Evolutionary conservation across 768 basidiomycete species (phyloP), one percentile per base, ranked within the genome.

Genomic region (Exidia glandulosa): DNA sequence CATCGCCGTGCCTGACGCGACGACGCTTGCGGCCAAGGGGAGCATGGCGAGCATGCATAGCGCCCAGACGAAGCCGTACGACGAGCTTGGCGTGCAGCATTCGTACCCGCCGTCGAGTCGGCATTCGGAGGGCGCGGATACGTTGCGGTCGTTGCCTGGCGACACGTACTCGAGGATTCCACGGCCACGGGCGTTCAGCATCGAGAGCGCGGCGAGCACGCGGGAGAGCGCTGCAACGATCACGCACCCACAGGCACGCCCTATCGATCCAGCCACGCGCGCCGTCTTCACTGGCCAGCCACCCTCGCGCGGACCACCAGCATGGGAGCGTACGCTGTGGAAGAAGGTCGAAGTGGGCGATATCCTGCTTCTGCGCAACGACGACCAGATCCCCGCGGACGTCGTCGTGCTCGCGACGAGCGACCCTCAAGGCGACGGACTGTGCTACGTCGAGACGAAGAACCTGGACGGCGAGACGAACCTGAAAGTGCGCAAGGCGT

Each of bases 321-420:
- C n/a, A n/a, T 98, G 95, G 95, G 94, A 97, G 68, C 78, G 95
- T 59, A 98, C 95, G 14, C 75, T 98, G 1, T 98, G 95, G 95
- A 97, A 98, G 79, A 97, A 98, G 77, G 79, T 98, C 48, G 94
- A 96, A 69, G 94, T 97, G 12, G 95, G 95, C n/a, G 95, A 98
- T 68, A 73, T 97, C 25, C 90, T 98, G 32, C 75, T 97, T 7
- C 76, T 98, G 33, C 77, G 87, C 61, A 93, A 97, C 64, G 89
- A 97, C 71, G 95, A 97, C 56, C 95, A 96, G 73, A 88, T 98
- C 13, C 95, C 95, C 0, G 95, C 95, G 7, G 95, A 99, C 68
- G 87, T 98, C 64, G 80, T 94, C 62, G 90, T 99, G 1, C 81
- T 97, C 5, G 85, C 92, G 9, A 94, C 94, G 0, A 94, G 91